Evolutionary conservation across 192 early-diverging fungal species (phyloP).

Genomic region (Coemansia furcata): DNA sequence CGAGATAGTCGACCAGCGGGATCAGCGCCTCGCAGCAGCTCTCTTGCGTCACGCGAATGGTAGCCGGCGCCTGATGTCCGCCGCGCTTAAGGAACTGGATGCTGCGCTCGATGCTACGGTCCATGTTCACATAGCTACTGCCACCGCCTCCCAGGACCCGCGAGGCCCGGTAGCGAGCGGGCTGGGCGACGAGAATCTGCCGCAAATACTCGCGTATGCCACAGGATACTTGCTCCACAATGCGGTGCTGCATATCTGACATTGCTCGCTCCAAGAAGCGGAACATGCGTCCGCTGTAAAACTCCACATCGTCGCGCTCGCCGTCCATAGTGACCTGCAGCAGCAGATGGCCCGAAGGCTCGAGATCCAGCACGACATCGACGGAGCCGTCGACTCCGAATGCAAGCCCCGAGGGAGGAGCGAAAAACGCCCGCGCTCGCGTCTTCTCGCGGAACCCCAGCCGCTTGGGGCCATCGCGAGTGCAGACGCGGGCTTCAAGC

Average conservation of each 20-base stretch:
- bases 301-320: slow-evolving; percentile 78
- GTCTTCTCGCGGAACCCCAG: slow-evolving; percentile 47
- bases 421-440: slow-evolving; percentile 63
- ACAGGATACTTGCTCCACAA: slow-evolving; percentile 70
- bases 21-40: slow-evolving; percentile 66
- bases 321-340: slow-evolving; percentile 75
- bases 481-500: slow-evolving; percentile 50
- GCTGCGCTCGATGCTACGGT: slow-evolving; percentile 55
- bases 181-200: slow-evolving; percentile 58
- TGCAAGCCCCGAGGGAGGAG: slow-evolving; percentile 50
- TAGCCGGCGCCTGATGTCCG: slow-evolving; percentile 34
- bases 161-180: slow-evolving; percentile 32
- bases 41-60: slow-evolving; percentile 45
- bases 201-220: slow-evolving; percentile 65
- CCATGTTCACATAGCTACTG: slow-evolving; percentile 13
- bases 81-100: slow-evolving; percentile 52
- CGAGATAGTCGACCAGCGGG: slow-evolving; percentile 74
- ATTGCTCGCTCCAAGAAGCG: slow-evolving; percentile 66
- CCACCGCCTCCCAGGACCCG: slow-evolving; percentile 11
- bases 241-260: slow-evolving; percentile 64
- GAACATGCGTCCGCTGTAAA: slow-evolving; percentile 78
- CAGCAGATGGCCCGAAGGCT: slow-evolving; percentile 64
- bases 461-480: slow-evolving; percentile 49
- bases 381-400: slow-evolving; percentile 57
- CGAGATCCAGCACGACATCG: slow-evolving; percentile 67